Conservation (phyloP, 257 asterid species). For the Ligustrum vulgare region DNA sequence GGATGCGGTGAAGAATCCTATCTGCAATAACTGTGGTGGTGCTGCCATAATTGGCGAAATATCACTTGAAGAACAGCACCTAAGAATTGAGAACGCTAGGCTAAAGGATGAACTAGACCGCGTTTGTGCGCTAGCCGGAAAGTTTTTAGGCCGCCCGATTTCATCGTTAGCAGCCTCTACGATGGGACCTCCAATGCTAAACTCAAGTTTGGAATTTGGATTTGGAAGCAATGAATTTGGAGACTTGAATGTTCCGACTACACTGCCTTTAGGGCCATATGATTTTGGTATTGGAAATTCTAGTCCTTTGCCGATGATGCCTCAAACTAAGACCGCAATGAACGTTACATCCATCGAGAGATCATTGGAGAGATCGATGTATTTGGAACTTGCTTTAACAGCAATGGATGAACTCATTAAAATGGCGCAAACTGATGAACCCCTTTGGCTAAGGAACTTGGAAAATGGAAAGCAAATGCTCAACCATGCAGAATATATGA, state of each 20-base stretch:
- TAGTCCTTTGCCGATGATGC: conserved; percentile 30
- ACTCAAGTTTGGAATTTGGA: conserved; percentile 71
- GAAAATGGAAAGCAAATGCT: conserved; percentile 57
- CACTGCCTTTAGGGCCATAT: conserved; percentile 41
- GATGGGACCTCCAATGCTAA: conserved; percentile 33
- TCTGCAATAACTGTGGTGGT: conserved; percentile 63
- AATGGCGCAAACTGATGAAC: conserved; percentile 65
- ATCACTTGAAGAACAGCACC: conserved; percentile 61
- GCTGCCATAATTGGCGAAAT: conserved; percentile 55
- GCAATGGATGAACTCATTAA: conserved; percentile 92
- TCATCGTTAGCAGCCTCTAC: conserved; percentile 21
- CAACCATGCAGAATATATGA: conserved; percentile 46
- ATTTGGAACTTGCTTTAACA: conserved; percentile 78
- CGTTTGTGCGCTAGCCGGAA: conserved; percentile 45
- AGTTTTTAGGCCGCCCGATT: conserved; percentile 48
- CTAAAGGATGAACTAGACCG: conserved; percentile 60
- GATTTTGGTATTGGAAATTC: conserved; percentile 53
- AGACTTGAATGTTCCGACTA: conserved; percentile 30
- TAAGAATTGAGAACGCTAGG: conserved; percentile 54
- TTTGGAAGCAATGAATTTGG: conserved; percentile 67
- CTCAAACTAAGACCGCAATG: conserved; percentile 24
- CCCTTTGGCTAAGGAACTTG: conserved; percentile 68
- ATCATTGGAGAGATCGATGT: conserved; percentile 77
- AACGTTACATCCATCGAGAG: conserved; percentile 35
- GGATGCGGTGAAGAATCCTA: conserved; percentile 55